Percentiles rank a stretch among this genome's conserved stretches.
phyloP scores from a whole-genome alignment of 2,329 filamentous ascomycete species.

The Colletotrichum endophyticum region DNA sequence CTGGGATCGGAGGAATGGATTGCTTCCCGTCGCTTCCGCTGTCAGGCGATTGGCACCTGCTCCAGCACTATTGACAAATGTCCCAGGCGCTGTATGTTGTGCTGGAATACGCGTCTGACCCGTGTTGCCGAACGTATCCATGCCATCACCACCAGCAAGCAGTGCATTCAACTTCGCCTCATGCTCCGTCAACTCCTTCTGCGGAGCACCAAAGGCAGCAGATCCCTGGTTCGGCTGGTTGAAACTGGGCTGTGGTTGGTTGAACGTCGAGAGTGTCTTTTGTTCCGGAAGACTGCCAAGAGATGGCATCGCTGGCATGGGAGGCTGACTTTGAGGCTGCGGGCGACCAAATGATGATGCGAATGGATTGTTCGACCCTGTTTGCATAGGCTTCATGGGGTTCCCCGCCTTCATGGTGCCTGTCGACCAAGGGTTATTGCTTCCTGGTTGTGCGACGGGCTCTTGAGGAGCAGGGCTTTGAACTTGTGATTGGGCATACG shows the following conservation, averaged over 20 bases:
- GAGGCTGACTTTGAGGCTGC: constrained; percentile 57
- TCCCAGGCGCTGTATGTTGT: constrained; percentile 94
- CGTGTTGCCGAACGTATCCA: constrained; percentile 98
- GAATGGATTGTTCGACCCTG: constrained; percentile 98
- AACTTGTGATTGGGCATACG: constrained; percentile 50
- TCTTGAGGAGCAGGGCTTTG: constrained; percentile 56
- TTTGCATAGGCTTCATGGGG: constrained; percentile 79
- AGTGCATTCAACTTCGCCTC: constrained; percentile 84
- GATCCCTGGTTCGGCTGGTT: constrained; percentile 43
- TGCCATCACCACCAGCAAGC: constrained; percentile 85
- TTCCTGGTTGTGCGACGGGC: constrained; percentile 74
- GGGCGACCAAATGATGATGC: constrained; percentile 73
- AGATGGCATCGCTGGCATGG: constrained; percentile 59
- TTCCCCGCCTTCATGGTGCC: constrained; percentile 61
- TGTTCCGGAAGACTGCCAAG: constrained; percentile 83
- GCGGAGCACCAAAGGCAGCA: constrained; percentile 36
- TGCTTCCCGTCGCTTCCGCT: constrained; percentile 77
- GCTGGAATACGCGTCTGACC: constrained; percentile 93
- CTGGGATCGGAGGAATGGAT: constrained; percentile 86
- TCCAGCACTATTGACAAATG: constrained; percentile 95
- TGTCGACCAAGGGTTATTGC: constrained; percentile 92
- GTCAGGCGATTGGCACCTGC: constrained; percentile 75
- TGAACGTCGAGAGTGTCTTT: constrained; percentile 70
- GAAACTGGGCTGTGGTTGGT: constrained; percentile 40
- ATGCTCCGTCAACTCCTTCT: constrained; percentile 65